A percentile compares a stretch with the other conserved stretches of the same genome.
Conservation (phyloP, 306 rosid species). For the Erythrophleum fordii region DNA sequence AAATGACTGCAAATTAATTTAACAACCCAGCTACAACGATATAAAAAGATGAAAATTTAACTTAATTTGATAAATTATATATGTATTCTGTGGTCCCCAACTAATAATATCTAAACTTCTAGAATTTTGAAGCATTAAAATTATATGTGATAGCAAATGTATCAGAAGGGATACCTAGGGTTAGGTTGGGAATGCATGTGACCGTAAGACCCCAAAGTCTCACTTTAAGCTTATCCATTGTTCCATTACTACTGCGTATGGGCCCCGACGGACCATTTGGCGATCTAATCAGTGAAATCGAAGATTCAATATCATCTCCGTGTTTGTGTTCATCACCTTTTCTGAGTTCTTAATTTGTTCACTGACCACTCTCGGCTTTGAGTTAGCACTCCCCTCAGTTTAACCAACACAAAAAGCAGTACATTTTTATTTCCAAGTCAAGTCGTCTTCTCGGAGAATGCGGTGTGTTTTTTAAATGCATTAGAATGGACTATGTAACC, state of each 20-base stretch:
- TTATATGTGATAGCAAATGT: background rate
- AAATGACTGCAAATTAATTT: background rate
- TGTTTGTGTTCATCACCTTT: slow-evolving; percentile 44
- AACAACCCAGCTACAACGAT: background rate
- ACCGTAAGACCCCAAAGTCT: background rate
- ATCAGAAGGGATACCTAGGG: background rate
- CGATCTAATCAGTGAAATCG: slow-evolving; percentile 42
- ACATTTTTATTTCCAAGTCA: too few relatives aligned
- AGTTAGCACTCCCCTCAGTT: too few relatives aligned
- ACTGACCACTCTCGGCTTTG: too few relatives aligned
- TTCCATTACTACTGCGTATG: slow-evolving; percentile 33
- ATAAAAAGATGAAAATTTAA: background rate
- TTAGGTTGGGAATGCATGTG: background rate
- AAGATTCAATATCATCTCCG: slow-evolving; percentile 35
- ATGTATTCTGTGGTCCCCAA: too few relatives aligned
- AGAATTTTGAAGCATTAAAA: background rate
- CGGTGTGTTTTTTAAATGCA: too few relatives aligned
- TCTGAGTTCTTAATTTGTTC: too few relatives aligned
- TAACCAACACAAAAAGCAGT: too few relatives aligned
- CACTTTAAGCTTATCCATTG: slow-evolving; percentile 19
- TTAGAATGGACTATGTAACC: too few relatives aligned
- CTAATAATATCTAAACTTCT: too few relatives aligned
- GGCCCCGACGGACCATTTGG: slow-evolving; percentile 46
- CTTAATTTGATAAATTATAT: background rate
- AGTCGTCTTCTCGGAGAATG: too few relatives aligned